Evolutionary conservation across 441 rosid species (phyloP).

Genomic region (Gossypium gossypioides): DNA sequence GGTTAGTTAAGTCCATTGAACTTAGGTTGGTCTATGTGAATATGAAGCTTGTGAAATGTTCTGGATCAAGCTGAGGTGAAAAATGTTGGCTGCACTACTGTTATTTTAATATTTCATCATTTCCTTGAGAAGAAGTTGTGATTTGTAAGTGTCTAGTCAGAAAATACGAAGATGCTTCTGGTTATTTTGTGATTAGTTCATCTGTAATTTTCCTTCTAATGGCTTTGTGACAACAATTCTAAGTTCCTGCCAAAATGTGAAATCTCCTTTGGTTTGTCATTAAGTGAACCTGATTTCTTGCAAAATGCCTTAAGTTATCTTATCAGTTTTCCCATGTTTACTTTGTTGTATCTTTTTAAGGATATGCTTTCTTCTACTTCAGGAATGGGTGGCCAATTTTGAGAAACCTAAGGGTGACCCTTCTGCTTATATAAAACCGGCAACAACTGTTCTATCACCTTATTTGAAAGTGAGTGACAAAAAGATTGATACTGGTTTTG

Average conservation of each 20-base stretch:
- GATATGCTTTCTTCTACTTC: conserved; percentile 4
- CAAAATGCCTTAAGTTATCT: neutral
- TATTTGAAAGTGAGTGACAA: conserved; percentile 69
- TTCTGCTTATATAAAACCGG: conserved; percentile 69
- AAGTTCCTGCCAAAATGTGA: neutral
- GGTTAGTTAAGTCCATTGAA: neutral
- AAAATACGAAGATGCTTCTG: neutral
- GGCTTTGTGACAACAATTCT: neutral
- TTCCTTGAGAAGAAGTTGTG: neutral
- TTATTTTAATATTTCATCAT: neutral
- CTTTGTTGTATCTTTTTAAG: neutral
- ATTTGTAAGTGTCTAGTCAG: neutral
- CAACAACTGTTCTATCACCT: conserved; percentile 90
- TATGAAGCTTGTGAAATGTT: neutral
- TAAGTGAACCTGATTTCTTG: neutral
- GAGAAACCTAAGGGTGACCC: conserved; percentile 98
- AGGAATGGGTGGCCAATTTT: conserved; percentile 91
- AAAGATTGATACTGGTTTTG: neutral
- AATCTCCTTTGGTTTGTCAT: neutral
- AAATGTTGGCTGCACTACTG: neutral
- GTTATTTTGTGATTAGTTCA: neutral
- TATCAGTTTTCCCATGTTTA: neutral
- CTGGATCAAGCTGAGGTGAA: neutral
- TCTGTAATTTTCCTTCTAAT: neutral
- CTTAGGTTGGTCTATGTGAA: neutral